phyloP scores from a whole-genome alignment of 2,329 filamentous ascomycete species.

The Daldinia sp. region DNA sequence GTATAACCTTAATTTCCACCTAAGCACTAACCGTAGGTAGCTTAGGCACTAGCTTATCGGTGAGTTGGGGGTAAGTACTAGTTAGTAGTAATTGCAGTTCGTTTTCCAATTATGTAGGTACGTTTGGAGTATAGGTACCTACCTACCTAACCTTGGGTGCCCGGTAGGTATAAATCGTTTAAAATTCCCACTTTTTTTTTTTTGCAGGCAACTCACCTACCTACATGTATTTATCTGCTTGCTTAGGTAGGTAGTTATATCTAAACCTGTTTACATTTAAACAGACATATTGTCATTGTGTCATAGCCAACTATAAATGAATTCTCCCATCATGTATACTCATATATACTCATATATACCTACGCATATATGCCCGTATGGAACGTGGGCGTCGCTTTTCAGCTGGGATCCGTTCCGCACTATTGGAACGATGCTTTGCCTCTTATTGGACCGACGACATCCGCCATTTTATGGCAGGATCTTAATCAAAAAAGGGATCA shows the following conservation, averaged over 20 bases:
- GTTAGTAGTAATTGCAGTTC: neutral
- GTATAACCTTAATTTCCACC: neutral
- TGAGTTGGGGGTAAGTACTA: too few species aligned
- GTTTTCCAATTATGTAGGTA: neutral
- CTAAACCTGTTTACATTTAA: neutral
- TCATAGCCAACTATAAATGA: neutral
- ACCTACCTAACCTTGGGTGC: neutral
- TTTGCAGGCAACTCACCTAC: neutral
- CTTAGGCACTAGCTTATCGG: too few species aligned
- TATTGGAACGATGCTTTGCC: conserved; percentile 13
- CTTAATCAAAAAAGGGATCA: conserved; percentile 21
- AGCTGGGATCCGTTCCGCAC: conserved; percentile 14
- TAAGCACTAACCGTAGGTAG: neutral
- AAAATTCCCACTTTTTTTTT: too few species aligned
- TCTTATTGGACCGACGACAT: conserved; percentile 21
- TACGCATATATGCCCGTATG: neutral
- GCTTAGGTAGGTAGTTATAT: neutral
- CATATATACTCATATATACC: neutral
- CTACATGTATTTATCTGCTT: neutral
- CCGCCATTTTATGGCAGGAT: neutral
- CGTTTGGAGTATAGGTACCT: too few species aligned
- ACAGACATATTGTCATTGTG: neutral
- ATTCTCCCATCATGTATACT: too few species aligned
- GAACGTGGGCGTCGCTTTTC: neutral
- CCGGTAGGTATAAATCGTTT: too few species aligned